phyloP scores from a whole-genome alignment of 108 stramenopile species.

The Schizochytrium sp. region DNA sequence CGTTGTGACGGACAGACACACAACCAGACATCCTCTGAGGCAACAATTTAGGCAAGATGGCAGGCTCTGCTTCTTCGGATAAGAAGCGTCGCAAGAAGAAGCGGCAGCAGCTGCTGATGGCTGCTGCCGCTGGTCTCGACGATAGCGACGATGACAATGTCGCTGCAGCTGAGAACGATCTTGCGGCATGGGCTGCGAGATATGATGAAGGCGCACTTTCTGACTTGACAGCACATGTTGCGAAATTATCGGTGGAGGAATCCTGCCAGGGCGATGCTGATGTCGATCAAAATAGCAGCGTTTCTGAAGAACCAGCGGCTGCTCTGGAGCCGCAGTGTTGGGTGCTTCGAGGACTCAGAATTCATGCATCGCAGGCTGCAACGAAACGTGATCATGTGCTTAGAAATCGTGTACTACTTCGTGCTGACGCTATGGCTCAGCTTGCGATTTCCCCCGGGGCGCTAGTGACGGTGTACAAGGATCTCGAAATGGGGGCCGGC shows the following conservation, averaged over 20 bases:
- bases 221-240: not conserved
- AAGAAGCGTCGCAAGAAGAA: conserved; percentile 13
- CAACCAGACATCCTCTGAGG: not conserved
- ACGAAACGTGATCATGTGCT: conserved; percentile 5
- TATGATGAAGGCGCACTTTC: not conserved
- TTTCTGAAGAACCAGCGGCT: not conserved
- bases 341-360: not conserved
- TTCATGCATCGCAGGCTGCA: not conserved
- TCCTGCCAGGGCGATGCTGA: not conserved
- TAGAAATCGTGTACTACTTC: not conserved
- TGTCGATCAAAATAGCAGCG: not conserved
- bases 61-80: not conserved
- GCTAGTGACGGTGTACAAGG: not conserved
- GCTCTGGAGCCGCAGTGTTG: not conserved
- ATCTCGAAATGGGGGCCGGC: not conserved
- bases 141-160: not conserved
- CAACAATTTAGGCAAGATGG: not conserved
- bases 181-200: not conserved
- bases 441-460: conserved; percentile 1
- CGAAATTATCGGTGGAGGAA: not conserved
- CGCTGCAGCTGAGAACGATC: not conserved
- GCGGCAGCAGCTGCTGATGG: not conserved
- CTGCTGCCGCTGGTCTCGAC: not conserved
- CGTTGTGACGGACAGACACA: not conserved
- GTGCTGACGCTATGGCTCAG: not conserved